These are phyloP conservation scores for Mycena filopes DNA, from an alignment of 768 basidiomycete species.

Conservation along the genomic window DNA sequence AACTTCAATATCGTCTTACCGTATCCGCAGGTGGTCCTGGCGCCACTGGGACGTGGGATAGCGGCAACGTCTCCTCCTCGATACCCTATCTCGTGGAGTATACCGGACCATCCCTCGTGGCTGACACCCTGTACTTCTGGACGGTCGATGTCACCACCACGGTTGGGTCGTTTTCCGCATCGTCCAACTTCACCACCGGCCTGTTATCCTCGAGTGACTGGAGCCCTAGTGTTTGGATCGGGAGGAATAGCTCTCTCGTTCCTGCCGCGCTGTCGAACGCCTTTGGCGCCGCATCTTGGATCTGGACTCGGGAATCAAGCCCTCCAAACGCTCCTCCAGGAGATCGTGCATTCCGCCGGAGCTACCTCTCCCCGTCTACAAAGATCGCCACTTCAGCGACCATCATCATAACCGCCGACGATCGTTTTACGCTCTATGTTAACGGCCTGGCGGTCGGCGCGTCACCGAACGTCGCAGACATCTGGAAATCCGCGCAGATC, in stretches of 20 bases:
- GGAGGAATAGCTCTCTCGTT: constrained; percentile 29
- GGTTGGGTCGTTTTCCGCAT: constrained; percentile 34
- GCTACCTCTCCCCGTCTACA: constrained; percentile 32
- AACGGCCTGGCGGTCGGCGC: constrained; percentile 38
- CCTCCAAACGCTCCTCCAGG: constrained; percentile 24
- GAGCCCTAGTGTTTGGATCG: constrained; percentile 39
- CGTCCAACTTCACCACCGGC: constrained; percentile 40
- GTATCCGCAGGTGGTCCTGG: constrained; percentile 34
- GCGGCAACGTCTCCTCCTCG: constrained; percentile 34
- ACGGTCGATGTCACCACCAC: constrained; percentile 35
- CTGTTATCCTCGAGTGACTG: constrained; percentile 35
- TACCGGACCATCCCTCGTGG: constrained; percentile 34
- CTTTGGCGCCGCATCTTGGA: constrained; percentile 40
- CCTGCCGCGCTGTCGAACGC: constrained; percentile 30
- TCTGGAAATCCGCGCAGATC: constrained; percentile 38
- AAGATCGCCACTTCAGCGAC: constrained; percentile 34
- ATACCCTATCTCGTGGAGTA: constrained; percentile 40
- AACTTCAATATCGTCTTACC: constrained; percentile 38
- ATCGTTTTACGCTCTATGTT: constrained; percentile 41
- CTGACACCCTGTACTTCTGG: constrained; percentile 41
- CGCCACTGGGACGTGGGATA: constrained; percentile 37
- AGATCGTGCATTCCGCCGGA: constrained; percentile 40
- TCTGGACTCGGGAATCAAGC: constrained; percentile 41
- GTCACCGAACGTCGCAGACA: constrained; percentile 33
- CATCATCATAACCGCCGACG: constrained; percentile 40